Evolutionary conservation across 2,329 filamentous ascomycete genomes (phyloP).

Genomic region (Colletotrichum salicis): DNA sequence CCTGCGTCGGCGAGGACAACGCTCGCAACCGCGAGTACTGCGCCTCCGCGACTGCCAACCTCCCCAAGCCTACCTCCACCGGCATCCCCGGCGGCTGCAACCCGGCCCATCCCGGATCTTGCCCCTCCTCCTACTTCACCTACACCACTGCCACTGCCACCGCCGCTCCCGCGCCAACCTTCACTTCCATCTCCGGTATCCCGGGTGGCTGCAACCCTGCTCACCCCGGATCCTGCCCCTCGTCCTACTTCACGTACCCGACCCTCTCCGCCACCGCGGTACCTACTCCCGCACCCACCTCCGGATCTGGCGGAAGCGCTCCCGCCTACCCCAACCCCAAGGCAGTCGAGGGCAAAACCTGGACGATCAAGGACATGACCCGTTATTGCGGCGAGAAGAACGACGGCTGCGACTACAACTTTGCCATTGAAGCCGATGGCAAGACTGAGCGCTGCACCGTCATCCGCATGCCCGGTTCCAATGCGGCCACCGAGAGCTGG

Average conservation of each 20-base stretch:
- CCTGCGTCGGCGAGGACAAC: slow-evolving; percentile 30
- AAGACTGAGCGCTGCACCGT: slow-evolving; percentile 19
- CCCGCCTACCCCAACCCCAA: slow-evolving; percentile 7
- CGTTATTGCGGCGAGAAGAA: slow-evolving; percentile 19
- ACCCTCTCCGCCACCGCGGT: slow-evolving; percentile 2
- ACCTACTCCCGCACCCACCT: neutral
- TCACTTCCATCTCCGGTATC: slow-evolving; percentile 23
- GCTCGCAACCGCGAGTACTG: slow-evolving; percentile 32
- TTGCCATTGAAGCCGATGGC: slow-evolving; percentile 23
- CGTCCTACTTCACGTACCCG: slow-evolving; percentile 12
- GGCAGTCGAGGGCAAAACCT: slow-evolving; percentile 17
- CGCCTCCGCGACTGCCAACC: slow-evolving; percentile 21
- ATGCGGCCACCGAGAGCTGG: slow-evolving; percentile 26
- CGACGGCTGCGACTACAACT: slow-evolving; percentile 31
- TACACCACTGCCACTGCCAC: slow-evolving; percentile 10
- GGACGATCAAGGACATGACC: slow-evolving; percentile 24
- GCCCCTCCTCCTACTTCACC: slow-evolving; percentile 30
- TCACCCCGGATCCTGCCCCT: slow-evolving; percentile 24
- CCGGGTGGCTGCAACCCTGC: slow-evolving; percentile 34
- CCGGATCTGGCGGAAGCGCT: neutral
- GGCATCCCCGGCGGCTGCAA: slow-evolving; percentile 33
- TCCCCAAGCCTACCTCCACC: slow-evolving; percentile 24
- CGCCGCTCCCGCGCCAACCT: neutral
- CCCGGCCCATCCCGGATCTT: slow-evolving; percentile 31
- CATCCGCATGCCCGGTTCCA: slow-evolving; percentile 12